Evolutionary conservation across 2,329 filamentous ascomycete species (phyloP).

Genomic region (Parastagonospora nodorum): DNA sequence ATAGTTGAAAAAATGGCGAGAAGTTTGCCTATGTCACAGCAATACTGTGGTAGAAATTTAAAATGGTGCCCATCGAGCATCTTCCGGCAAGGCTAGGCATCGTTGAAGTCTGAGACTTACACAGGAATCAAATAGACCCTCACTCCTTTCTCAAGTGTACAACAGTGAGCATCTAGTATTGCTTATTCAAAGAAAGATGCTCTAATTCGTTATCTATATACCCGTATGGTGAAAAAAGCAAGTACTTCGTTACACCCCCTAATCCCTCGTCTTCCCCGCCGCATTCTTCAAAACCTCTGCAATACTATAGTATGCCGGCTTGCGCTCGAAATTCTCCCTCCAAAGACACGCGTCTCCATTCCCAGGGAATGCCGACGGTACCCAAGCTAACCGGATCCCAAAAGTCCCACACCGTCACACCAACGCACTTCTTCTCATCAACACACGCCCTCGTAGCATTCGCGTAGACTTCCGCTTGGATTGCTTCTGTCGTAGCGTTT

Average conservation of each 20-base stretch:
- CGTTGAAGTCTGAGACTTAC: too few relatives aligned
- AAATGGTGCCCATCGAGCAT: too few relatives aligned
- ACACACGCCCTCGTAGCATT: slow-evolving; percentile 44
- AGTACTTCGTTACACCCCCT: too few relatives aligned
- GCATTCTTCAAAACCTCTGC: slow-evolving; percentile 28
- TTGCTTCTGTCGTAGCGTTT: slow-evolving; percentile 45
- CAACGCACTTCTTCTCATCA: slow-evolving; percentile 43
- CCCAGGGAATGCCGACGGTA: slow-evolving; percentile 43
- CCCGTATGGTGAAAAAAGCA: too few relatives aligned
- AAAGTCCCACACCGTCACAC: slow-evolving; percentile 51
- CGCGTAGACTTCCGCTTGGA: slow-evolving; percentile 58
- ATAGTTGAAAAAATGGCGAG: too few relatives aligned
- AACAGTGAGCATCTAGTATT: too few relatives aligned
- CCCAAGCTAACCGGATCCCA: slow-evolving; percentile 49
- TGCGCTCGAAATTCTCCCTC: slow-evolving; percentile 32
- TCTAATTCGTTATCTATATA: background rate
- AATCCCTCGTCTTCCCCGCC: background rate
- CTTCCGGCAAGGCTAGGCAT: too few relatives aligned
- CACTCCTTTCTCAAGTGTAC: too few relatives aligned
- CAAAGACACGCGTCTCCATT: slow-evolving; percentile 43
- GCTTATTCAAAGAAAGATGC: background rate
- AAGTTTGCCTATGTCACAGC: too few relatives aligned
- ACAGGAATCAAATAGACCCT: too few relatives aligned
- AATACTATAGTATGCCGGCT: slow-evolving; percentile 45
- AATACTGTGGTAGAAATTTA: too few relatives aligned